These are phyloP conservation scores for Neurospora tetrasperma DNA, from an alignment of 495 filamentous ascomycete genomes.

Conservation along the genomic window DNA sequence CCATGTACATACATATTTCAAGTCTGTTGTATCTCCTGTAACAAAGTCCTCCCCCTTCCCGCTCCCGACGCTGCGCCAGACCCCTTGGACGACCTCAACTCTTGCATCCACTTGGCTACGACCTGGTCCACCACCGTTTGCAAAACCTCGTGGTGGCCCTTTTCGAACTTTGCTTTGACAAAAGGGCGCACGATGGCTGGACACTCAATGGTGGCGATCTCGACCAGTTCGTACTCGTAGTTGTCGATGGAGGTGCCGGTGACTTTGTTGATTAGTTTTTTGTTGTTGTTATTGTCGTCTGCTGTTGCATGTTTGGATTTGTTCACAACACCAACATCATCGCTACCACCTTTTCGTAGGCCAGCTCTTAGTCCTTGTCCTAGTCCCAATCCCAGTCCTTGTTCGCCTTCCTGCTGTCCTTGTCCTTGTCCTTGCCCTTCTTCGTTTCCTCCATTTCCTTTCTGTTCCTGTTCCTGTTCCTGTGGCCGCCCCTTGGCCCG, in stretches of 20 bases:
- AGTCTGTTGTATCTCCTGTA: neutral
- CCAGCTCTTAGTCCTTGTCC: neutral
- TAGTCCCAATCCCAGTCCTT: neutral
- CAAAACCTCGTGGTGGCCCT: conserved; percentile 18
- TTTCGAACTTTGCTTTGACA: conserved; percentile 18
- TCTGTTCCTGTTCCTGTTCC: no score
- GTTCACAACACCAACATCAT: neutral
- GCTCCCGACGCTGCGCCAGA: neutral
- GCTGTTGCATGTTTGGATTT: neutral
- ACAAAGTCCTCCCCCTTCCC: neutral
- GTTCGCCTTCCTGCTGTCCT: no score
- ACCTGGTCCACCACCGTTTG: conserved; percentile 14
- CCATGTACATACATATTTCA: no score
- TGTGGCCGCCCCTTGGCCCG: neutral
- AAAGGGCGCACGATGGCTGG: conserved; percentile 20
- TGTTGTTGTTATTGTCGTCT: no score
- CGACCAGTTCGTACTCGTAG: conserved; percentile 25
- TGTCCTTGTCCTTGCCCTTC: no score
- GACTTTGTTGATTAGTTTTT: neutral
- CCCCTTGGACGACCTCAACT: neutral
- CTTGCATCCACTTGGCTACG: neutral
- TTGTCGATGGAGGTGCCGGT: neutral
- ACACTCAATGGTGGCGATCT: conserved; percentile 22
- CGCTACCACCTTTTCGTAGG: neutral
- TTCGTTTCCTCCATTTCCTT: no score